Evolutionary conservation across 2,329 filamentous ascomycete genomes (phyloP), one percentile per base, ranked within the genome.

Genomic region (Aurifilum marmelostoma): DNA sequence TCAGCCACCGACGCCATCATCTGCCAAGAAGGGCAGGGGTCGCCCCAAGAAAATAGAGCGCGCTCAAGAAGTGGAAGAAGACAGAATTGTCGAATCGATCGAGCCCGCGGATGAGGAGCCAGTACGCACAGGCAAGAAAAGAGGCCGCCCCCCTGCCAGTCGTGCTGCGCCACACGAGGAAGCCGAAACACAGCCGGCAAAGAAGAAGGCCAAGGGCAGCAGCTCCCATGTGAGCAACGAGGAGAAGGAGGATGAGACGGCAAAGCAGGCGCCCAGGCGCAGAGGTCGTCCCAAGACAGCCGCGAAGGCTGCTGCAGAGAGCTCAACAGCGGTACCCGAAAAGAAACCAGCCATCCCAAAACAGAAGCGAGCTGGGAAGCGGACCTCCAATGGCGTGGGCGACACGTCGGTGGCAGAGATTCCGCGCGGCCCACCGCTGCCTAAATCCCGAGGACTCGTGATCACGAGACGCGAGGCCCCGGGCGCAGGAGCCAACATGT

Each of bases 361-460:
- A 60, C 72, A 70, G 18, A 79, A 80, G 52, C 75, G 75, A 1
- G 76, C 77, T 56, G 74, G 77, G 27, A 79, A 77, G 72, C 77
- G 76, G 71, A 81, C 80, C 70, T 81, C 81, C n/a, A 77, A 78
- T 3, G 78, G 81, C 2, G 81, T 79, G 2, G 80, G 77, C 54
- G 86, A 87, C 47, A 80, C 82, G 9, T 84, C 82, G 18, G 75
- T 81, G 32, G 83, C 83, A 1, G 75, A 76, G 3, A 79, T 87
- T 12, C 84, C 86, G 50, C 84, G 83, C 11, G 85, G 85, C 0
- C 86, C 87, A 1, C 87, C 87, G 0, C 79, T 88, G 65, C 86
- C 87, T 65, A 87, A 83, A 74, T 79, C 82, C 52, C 84, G 85
- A 27, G 85, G 86, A 1, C 80, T 89, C 14, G 82, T 88, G 32